Conservation (phyloP, 2,329 filamentous ascomycete genomes). For the Ophiostoma triangulosporum region DNA sequence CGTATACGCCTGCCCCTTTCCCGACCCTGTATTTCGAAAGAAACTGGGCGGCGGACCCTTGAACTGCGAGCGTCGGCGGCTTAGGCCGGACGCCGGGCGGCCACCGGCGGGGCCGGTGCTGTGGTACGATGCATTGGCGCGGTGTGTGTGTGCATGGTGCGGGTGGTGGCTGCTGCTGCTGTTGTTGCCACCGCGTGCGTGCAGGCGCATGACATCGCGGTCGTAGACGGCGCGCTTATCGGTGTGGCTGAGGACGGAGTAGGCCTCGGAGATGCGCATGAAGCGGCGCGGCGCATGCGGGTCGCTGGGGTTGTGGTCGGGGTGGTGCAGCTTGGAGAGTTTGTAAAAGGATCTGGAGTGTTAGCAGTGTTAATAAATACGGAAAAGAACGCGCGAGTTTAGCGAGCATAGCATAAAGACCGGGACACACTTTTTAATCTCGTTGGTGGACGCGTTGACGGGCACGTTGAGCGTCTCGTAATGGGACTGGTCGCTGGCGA, state of each 20-base stretch:
- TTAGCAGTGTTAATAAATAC: not conserved
- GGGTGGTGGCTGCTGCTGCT: conserved; percentile 21
- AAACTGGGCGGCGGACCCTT: conserved; percentile 81
- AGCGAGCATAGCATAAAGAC: not conserved
- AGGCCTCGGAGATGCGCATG: conserved; percentile 72
- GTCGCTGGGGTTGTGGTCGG: conserved; percentile 74
- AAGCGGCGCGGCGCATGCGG: conserved; percentile 62
- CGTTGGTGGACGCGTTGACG: conserved; percentile 51
- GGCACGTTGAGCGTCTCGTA: conserved; percentile 73
- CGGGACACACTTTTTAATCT: conserved; percentile 67
- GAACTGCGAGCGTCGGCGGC: conserved; percentile 61
- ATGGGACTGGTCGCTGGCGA: conserved; percentile 40
- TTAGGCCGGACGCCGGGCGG: conserved; percentile 69
- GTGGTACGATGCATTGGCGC: conserved; percentile 36
- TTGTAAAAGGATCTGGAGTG: conserved; percentile 60
- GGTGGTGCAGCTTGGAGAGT: conserved; percentile 85
- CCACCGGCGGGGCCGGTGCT: conserved; percentile 53
- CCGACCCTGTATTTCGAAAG: conserved; percentile 45
- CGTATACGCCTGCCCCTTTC: conserved; percentile 12
- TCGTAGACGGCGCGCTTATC: conserved; percentile 73
- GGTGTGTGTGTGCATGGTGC: conserved; percentile 15
- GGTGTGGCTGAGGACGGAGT: conserved; percentile 58
- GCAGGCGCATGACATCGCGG: conserved; percentile 42
- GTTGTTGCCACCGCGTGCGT: conserved; percentile 22
- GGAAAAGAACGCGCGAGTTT: not conserved